Percentiles rank a stretch among this genome's conserved stretches.
Conservation (phyloP, 139 green algal genomes). For the Picochlorum costavermella region DNA sequence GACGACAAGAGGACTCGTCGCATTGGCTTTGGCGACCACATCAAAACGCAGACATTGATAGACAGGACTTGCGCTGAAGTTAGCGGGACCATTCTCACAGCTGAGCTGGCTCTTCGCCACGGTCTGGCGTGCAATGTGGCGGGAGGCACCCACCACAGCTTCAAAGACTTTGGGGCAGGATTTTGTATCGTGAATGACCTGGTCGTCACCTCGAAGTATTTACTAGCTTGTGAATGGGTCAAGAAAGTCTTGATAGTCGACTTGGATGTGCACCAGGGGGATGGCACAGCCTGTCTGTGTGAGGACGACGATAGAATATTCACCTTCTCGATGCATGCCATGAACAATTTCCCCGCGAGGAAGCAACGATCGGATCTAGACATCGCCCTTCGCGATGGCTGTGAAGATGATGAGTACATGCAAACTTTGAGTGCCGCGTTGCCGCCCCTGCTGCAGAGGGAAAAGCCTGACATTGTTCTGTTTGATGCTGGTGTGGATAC, state of each 20-base stretch:
- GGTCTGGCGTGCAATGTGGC: constrained; percentile 75
- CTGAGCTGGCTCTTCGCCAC: constrained; percentile 64
- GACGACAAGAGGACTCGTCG: constrained; percentile 32
- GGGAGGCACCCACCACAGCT: constrained; percentile 78
- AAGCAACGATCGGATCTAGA: constrained; percentile 71
- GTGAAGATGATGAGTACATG: constrained; percentile 53
- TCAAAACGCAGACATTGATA: constrained; percentile 25
- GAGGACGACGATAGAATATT: constrained; percentile 31
- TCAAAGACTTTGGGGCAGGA: constrained; percentile 51
- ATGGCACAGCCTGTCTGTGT: constrained; percentile 58
- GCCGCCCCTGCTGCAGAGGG: constrained; percentile 36
- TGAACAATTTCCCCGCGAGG: constrained; percentile 71
- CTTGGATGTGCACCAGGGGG: constrained; percentile 82
- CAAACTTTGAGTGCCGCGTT: constrained; percentile 35
- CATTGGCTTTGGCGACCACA: constrained; percentile 46
- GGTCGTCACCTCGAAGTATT: constrained; percentile 47
- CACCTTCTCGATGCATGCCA: constrained; percentile 69
- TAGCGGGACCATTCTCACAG: constrained; percentile 76
- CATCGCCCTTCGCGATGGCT: constrained; percentile 58
- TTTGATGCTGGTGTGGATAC: constrained; percentile 82
- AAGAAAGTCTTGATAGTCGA: constrained; percentile 72
- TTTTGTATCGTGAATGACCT: constrained; percentile 90
- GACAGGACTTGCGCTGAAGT: constrained; percentile 40
- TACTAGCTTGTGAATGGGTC: constrained; percentile 35
- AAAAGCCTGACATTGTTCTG: constrained; percentile 69